Evolutionary conservation across 1,284 basidiomycete genomes (phyloP), one percentile per base, ranked within the genome.

Genomic region (Irpex sp.): DNA sequence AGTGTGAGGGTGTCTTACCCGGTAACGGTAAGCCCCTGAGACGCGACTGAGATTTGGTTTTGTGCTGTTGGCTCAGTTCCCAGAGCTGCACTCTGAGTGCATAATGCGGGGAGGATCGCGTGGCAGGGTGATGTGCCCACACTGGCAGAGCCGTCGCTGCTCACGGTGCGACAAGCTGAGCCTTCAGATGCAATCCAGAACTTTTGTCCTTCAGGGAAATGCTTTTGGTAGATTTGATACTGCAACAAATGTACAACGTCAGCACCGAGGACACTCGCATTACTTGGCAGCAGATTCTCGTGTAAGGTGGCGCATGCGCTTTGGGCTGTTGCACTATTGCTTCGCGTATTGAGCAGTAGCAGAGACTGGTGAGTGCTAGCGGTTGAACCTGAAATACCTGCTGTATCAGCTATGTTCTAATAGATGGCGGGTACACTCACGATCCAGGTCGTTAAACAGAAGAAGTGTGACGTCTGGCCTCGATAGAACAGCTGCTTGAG

Each of bases 131-230:
- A 66, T 1, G 66, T 54, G 44, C 62, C 66, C 37, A 73, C n/a
- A n/a, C n/a, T n/a, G n/a, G n/a, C 67, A 21, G 59, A 60, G 3
- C 73, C 73, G 6, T 64, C 62, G 1, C 62, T 54, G 62, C 73
- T 66, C 58, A 75, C 70, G 5, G 64, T 64, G 37, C 70, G 65
- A 58, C 74, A 75, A 7, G 44, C 38, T 58, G 56, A 57, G 3
- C 69, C 68, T 17, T 62, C 56, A 13, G 69, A 70, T 6, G 64
- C 71, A 6, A 75, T 66, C 73, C 73, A 75, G 61, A 73, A 75
- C 51, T 69, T 63, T 57, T 74, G 72, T 6, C 54, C 62, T 0
- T 65, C 36, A 9, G 64, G 58, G 56, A 68, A 69, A 26, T 62
- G 60, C 4, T 68, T 65, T 19, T 69, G 64, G 61, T 71, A 73